Evolutionary conservation across 2,329 filamentous ascomycete genomes (phyloP).

Genomic region (Trichoderma gracile): DNA sequence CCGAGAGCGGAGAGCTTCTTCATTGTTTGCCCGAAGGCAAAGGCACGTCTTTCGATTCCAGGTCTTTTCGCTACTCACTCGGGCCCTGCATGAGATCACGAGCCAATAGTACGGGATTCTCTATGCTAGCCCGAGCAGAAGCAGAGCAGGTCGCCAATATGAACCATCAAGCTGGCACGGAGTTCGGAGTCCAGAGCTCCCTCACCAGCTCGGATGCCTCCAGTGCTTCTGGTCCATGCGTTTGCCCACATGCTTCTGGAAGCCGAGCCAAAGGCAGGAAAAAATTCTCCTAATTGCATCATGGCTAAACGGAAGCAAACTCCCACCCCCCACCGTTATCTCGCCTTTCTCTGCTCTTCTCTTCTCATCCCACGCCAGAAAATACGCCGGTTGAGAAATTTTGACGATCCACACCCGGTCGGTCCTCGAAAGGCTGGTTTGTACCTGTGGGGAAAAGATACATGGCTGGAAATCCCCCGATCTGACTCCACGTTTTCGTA

Average conservation of each 20-base stretch:
- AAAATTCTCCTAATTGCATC: slow-evolving; percentile 26
- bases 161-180: background rate
- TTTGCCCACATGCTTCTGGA: slow-evolving; percentile 25
- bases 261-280: background rate
- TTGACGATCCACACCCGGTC: slow-evolving; percentile 15
- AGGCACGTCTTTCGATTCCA: background rate
- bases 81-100: background rate
- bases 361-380: slow-evolving; percentile 11
- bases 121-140: background rate
- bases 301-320: slow-evolving; percentile 4
- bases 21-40: background rate
- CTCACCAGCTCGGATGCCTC: background rate
- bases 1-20: slow-evolving; percentile 1
- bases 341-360: background rate
- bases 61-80: background rate
- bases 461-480: slow-evolving; percentile 18
- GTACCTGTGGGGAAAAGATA: slow-evolving; percentile 26
- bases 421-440: background rate
- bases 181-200: background rate
- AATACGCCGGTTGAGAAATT: slow-evolving; percentile 20
- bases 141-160: background rate
- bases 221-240: slow-evolving; percentile 15
- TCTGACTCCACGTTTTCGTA: slow-evolving; percentile 26
- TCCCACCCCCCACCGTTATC: slow-evolving; percentile 22
- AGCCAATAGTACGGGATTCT: background rate